Conservation (phyloP, 148 eudicot genomes). For the Camellia granthamiana region DNA sequence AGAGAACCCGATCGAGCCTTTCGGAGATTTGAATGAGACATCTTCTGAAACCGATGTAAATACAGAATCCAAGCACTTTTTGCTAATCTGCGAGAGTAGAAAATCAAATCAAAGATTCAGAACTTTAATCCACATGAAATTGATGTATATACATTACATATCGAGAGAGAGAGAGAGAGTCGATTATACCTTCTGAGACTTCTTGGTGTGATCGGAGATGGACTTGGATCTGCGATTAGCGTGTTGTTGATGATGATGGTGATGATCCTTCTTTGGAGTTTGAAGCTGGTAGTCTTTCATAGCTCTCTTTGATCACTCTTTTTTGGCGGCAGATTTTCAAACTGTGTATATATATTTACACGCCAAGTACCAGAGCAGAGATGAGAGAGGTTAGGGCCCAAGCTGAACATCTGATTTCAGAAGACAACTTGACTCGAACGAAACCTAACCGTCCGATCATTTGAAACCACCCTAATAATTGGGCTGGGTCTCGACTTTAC, state of each 20-base stretch:
- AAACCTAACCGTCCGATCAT: no score
- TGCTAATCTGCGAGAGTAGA: conserved; percentile 22
- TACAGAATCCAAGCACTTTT: conserved; percentile 45
- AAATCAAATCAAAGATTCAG: background rate
- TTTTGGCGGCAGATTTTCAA: conserved; percentile 38
- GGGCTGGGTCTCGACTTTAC: no score
- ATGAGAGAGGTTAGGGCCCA: no score
- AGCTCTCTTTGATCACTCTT: background rate
- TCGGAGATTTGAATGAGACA: conserved; percentile 14
- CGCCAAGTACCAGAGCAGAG: background rate
- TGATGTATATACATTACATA: background rate
- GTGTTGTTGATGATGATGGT: conserved; percentile 11
- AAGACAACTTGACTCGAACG: no score
- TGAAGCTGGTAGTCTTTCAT: conserved; percentile 37
- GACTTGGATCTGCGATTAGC: conserved; percentile 34
- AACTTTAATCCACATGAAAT: background rate
- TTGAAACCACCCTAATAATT: no score
- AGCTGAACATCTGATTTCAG: no score
- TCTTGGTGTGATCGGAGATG: conserved; percentile 25
- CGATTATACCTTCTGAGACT: conserved; percentile 29
- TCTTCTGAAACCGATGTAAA: conserved; percentile 42
- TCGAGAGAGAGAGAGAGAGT: background rate
- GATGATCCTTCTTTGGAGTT: conserved; percentile 35
- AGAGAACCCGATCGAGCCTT: conserved; percentile 17
- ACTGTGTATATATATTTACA: background rate